Evolutionary conservation across 306 rosid species (phyloP), one percentile per base, ranked within the genome.

Genomic region (Amphicarpaea edgeworthii): DNA sequence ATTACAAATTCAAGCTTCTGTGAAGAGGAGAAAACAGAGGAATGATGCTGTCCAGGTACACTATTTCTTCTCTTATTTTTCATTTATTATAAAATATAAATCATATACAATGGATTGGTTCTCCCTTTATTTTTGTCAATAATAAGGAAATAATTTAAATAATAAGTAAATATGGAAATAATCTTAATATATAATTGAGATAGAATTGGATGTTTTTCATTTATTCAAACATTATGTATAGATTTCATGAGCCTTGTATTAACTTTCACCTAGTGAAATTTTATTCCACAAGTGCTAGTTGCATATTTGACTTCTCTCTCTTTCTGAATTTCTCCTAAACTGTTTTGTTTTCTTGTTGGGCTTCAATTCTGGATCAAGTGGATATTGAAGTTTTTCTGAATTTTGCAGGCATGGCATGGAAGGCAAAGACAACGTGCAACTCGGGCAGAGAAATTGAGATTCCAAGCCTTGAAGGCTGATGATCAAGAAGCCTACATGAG

Each of bases 401-500:
- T 43, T 12, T 43, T 64, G 73, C 83, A 96, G 99, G 90, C 91
- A 38, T 96, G 99, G 99, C 99, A 96, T 81, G 97, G 91, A 87
- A 92, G 97, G 87, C 99, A 92, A 86, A 88, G 97, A 69, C 99
- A 96, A 73, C 93, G 98, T 58, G 99, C 98, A 30, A 89, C 99
- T 26, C 85, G 98, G 41, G 96, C 96, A 61, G 99, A 96, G 88
- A 96, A 96, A 85, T 81, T 92, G 89, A 96, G 99, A 81, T 96
- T 92, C 79, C 99, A 96, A 86, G 99, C 99, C 32, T 87, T 96
- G 84, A 96, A 89, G 86, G 85, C 99, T 49, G 99, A 96, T 86
- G 99, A 96, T 84, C 99, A 96, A 91, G 99, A 96, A 89, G 99
- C 98, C 42, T 96, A 96, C 86, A 92, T 96, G 98, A 92, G 96